phyloP scores from a whole-genome alignment of 2,329 filamentous ascomycete genomes.

The Aspergillus piperis region DNA sequence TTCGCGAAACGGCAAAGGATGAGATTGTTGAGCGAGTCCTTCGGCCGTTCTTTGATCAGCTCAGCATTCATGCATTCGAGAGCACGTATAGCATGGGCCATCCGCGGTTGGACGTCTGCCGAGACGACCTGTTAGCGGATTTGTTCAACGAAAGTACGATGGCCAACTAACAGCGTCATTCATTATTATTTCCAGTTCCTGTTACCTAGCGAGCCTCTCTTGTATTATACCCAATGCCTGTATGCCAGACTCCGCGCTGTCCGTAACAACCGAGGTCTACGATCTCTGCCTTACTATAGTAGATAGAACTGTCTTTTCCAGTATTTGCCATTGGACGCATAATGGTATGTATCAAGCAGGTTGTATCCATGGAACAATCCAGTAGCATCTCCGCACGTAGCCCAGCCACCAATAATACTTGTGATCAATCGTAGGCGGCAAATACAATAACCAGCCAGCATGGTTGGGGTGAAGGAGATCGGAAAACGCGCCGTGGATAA shows the following conservation, averaged over 20 bases:
- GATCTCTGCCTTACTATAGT: neutral
- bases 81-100: constrained; percentile 81
- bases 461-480: too few species aligned
- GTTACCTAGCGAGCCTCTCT: neutral
- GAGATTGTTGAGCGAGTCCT: constrained; percentile 75
- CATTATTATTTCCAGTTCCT: neutral
- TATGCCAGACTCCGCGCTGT: neutral
- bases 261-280: neutral
- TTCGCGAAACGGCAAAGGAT: constrained; percentile 56
- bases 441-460: constrained; percentile 16
- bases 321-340: neutral
- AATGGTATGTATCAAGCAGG: neutral
- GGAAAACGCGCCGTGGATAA: neutral
- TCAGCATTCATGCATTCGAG: constrained; percentile 94
- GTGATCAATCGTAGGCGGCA: neutral
- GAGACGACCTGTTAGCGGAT: constrained; percentile 67
- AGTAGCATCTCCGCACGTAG: neutral
- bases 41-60: constrained; percentile 82
- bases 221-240: neutral
- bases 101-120: constrained; percentile 66
- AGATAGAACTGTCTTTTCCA: neutral
- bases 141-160: constrained; percentile 75
- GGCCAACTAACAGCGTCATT: constrained; percentile 28
- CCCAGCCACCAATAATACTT: neutral
- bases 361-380: neutral